These are phyloP conservation scores for Saccharomycopsis fermentans DNA, from an alignment of 805 yeast genomes.

Conservation along the genomic window DNA sequence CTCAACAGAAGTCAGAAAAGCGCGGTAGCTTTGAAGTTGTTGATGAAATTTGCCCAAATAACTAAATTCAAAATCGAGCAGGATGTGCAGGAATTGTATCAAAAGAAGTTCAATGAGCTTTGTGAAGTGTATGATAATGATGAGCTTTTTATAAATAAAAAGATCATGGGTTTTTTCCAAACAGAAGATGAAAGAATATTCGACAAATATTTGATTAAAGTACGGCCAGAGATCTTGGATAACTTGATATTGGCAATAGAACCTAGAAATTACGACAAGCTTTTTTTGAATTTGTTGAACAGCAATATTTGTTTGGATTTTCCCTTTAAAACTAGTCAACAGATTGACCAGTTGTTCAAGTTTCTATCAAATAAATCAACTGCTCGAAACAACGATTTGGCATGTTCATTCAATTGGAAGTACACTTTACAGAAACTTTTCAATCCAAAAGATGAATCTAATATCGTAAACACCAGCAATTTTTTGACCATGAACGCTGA, in stretches of 20 bases:
- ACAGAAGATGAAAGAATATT: not conserved
- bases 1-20: not conserved
- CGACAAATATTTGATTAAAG: not conserved
- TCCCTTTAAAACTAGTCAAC: not conserved
- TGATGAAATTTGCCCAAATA: not conserved
- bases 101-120: not conserved
- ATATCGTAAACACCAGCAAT: not conserved
- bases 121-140: not conserved
- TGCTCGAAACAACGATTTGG: constrained; percentile 4
- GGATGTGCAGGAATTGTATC: not conserved
- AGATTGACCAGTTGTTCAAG: constrained; percentile 1
- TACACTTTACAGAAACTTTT: not conserved
- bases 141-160: not conserved
- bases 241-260: not conserved
- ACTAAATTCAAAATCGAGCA: not conserved
- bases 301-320: constrained; percentile 8
- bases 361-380: constrained; percentile 4
- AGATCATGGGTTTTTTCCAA: not conserved
- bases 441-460: not conserved
- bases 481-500: not conserved
- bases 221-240: not conserved
- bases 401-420: constrained; percentile 9
- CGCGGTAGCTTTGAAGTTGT: not conserved
- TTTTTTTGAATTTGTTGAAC: constrained; percentile 1
- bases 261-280: not conserved